Base-by-base conservation (phyloP, 306 rosid genomes). In the Mimosa pudica region DNA sequence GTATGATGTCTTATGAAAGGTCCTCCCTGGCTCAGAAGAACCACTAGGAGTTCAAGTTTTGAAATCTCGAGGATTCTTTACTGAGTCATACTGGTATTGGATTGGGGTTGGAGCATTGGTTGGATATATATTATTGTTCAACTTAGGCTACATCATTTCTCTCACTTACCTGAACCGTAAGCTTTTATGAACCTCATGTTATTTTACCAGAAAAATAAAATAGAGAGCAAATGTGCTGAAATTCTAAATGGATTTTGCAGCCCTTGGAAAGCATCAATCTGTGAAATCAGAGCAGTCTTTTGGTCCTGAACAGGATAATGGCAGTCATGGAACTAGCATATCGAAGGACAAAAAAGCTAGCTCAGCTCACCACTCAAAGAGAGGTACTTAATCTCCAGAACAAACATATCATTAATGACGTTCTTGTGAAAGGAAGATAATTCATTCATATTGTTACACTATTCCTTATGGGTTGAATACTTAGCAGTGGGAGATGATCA, bases 101-200 rank as follows among this genome's bases (percentile, higher is more conserved):
- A 72, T 72, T 52, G 76, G 64, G 24, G 64, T 72, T 33, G 76
- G 76, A 13, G 76, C 76, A 72, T 35, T 72, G 64, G 48, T 20
- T 72, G 76, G 76, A 72, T 72, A 51, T 72, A 51, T 10, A 52
- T 35, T 72, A 52, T 41, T 72, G 48, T 72, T 72, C 76, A 72
- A 72, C 64, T 16, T 72, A 7, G 16, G 47, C 48, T 72, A 51
- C 76, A 72, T 79, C 20, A 74, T 85, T 64, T 84, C 89, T 71
- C 89, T 89, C 49, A 52, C 82, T 54, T 87, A 58, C 75, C 33
- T 89, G 57, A 89, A 79, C 70, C 89, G 92, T 89, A 63, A 80
- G 90, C 67, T 64, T 70, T 47, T 78, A 72, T 49, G 32, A 74
- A 45, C 79, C 70, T 77, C 33, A 73, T 30, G 20, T 63, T 70